Percentiles rank a stretch among this genome's conserved stretches.
phyloP scores from a whole-genome alignment of 78 protist genomes.

The Tieghemostelium lacteum region DNA sequence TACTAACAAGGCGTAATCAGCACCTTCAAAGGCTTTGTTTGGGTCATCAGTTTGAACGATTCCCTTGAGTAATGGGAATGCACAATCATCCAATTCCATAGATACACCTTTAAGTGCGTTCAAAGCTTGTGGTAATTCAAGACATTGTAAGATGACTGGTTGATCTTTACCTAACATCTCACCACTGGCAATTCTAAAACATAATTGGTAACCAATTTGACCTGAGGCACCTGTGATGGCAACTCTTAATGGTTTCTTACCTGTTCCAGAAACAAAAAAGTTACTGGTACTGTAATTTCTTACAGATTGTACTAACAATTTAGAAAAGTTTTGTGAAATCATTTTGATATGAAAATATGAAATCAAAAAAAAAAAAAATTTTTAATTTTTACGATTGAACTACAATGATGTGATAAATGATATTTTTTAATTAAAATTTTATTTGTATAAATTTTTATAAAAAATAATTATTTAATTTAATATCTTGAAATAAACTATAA shows the following conservation, averaged over 20 bases:
- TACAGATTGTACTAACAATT: no score
- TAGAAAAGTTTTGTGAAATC: no score
- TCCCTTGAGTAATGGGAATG: conserved; percentile 76
- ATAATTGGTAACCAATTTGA: conserved; percentile 79
- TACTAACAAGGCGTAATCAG: conserved; percentile 87
- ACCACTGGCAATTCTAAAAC: conserved; percentile 81
- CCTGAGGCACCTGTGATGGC: conserved; percentile 84
- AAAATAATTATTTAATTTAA: no score
- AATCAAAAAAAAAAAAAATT: no score
- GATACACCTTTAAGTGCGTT: conserved; percentile 83
- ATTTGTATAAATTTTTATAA: no score
- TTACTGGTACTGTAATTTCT: conserved; percentile 1
- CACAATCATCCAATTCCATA: conserved; percentile 85
- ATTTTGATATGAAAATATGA: no score
- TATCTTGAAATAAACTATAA: no score
- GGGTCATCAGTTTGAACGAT: conserved; percentile 80
- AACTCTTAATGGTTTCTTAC: conserved; percentile 71
- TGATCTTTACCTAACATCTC: conserved; percentile 86
- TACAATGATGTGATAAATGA: no score
- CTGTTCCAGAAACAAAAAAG: conserved; percentile 45
- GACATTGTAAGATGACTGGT: conserved; percentile 82
- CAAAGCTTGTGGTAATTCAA: conserved; percentile 80
- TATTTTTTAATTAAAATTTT: no score
- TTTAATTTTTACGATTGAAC: no score
- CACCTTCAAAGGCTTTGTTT: conserved; percentile 73